Base-by-base conservation (phyloP, 176 grass and related monocot species). In the Paspalum vaginatum region DNA sequence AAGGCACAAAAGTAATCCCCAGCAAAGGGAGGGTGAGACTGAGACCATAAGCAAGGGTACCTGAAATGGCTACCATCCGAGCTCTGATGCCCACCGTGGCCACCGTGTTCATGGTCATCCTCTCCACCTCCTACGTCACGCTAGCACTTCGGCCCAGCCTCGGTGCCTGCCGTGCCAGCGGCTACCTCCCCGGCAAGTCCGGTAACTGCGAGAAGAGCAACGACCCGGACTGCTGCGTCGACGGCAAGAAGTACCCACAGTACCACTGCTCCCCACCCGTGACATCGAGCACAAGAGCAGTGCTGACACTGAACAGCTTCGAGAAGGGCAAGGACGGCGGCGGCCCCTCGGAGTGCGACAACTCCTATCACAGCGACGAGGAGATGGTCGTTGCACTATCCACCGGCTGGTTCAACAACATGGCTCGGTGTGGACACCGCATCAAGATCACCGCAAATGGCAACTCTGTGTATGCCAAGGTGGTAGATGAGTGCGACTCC, bases 401-500 rank as follows among this genome's bases (percentile, higher is more conserved):
- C 8, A 91, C 91, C 0, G 91, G 88, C 4, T 91, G 91, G 91
- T 91, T 76, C 37, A 18, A 50, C 24, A 61, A 54, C 5, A 72
- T 56, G 49, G 65, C 67, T 0, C 81, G 88, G 0, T 93, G 91
- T 57, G 53, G 78, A 3, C 76, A 84, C 48, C 84, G 49, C 10
- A 86, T 94, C 49, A 84, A 76, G 45, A 94, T 94, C 70, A 61
- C 41, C 4, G 85, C 55, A 0, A 86, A 88, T 0, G 70, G 75
- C 8, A 86, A 74, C 10, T 88, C 75, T 0, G 83, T 84, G 27
- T 12, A 68, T 2, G 88, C 85, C n/a, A 91, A 84, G 68, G 88
- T 94, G 5, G 91, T 91, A 8, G 88, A 91, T 73, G 88, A 88
- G 86, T 94, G 91, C 37, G 88, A 93, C 85, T 90, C 85, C 9